Evolutionary conservation across 148 eudicot species (phyloP), one percentile per base, ranked within the genome.

Genomic region (Arctostaphylos glauca): DNA sequence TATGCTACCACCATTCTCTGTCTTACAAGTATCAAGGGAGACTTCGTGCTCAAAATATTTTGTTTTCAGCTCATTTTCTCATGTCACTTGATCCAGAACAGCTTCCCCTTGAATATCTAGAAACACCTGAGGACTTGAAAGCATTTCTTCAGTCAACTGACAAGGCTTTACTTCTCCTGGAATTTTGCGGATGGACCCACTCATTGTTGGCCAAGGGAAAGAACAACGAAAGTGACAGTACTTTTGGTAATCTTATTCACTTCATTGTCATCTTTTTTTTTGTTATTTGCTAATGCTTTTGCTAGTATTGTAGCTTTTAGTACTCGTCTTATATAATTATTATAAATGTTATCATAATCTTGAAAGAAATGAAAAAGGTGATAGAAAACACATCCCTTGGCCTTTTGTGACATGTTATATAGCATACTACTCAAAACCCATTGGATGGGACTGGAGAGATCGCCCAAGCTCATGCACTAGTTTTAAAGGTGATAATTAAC

Each of bases 161-260:
- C 87, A 95, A 90, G 90, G 91, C 92, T 80, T 78, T 95, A 58
- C 84, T 94, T 81, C 95, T 95, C 74, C 52, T 89, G 15, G 98
- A 95, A 81, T 84, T 93, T 86, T 95, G 98, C 82, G 98, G 96
- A 62, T 95, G 98, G 98, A 87, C 96, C 70, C 80, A 84, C 48
- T 86, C 84, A 76, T 87, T 94, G 87, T 87, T 92, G 84, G 81
- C 87, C 79, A 84, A 84, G 84, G 85, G 85, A 62, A 84, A 70
- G 87, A 82, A 81, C 68, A 89, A 84, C 83, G 84, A 54, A 52
- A 87, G 83, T 81, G 60, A 76, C 74, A 75, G n/a, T 84, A 75
- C 44, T 76, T 83, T 85, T 41, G 91, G 91, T 86, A 88, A 19
- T 18, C 71, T 81, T 64, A 43, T 70, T 71, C 7, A 48, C 25